phyloP scores from a whole-genome alignment of 2,329 filamentous ascomycete genomes.

The Monilinia vaccinii-corymbosi region DNA sequence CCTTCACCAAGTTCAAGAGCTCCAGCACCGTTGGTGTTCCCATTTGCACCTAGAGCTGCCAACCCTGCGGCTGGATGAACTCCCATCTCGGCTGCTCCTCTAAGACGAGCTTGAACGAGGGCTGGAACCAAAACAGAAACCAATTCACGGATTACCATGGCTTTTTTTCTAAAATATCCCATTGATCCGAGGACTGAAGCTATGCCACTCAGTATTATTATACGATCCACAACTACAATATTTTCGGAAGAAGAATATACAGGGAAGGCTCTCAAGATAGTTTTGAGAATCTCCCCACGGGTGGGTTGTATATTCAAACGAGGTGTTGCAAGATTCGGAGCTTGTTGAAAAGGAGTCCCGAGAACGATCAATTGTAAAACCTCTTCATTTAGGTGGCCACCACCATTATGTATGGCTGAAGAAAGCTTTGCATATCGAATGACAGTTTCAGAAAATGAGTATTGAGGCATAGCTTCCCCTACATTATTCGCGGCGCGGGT shows the following conservation, averaged over 20 bases:
- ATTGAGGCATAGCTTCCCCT: constrained; percentile 59
- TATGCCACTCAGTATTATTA: constrained; percentile 75
- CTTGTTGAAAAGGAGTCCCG: constrained; percentile 46
- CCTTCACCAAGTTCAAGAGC: constrained; percentile 54
- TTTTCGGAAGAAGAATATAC: constrained; percentile 52
- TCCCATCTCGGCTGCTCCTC: constrained; percentile 90
- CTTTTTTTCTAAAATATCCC: constrained; percentile 80
- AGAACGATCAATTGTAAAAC: constrained; percentile 57
- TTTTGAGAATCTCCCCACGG: constrained; percentile 54
- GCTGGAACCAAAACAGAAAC: constrained; percentile 75
- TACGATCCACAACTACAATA: constrained; percentile 65
- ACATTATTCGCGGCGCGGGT: constrained; percentile 52
- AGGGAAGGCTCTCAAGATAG: constrained; percentile 63
- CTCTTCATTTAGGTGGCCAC: constrained; percentile 51
- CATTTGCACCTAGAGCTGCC: constrained; percentile 51
- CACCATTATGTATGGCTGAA: constrained; percentile 54
- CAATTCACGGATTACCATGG: constrained; percentile 78
- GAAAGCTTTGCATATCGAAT: constrained; percentile 66
- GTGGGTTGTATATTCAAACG: constrained; percentile 47
- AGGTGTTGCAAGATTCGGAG: constrained; percentile 38
- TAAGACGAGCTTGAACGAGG: constrained; percentile 80
- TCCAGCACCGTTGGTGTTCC: constrained; percentile 41
- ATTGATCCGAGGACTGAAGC: constrained; percentile 74
- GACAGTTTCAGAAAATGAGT: constrained; percentile 63
- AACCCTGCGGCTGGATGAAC: constrained; percentile 89